Evolutionary conservation across 805 yeast species (phyloP).

Genomic region (Kluyveromyces dobzhanskii): DNA sequence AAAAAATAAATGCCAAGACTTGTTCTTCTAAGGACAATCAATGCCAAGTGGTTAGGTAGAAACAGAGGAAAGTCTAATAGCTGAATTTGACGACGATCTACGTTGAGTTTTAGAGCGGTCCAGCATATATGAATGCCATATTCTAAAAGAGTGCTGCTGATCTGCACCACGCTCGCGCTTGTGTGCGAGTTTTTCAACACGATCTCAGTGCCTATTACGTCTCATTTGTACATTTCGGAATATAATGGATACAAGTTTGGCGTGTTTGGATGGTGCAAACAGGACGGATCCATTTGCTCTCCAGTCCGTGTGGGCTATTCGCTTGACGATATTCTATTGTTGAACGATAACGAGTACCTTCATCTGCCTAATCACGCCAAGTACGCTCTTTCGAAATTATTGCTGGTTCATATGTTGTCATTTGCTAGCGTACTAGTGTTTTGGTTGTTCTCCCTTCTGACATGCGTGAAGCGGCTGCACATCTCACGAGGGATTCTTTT

Average conservation of each 20-base stretch:
- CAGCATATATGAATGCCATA: not conserved
- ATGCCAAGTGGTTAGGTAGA: no score
- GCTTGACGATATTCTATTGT: not conserved
- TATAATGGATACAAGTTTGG: conserved; percentile 50
- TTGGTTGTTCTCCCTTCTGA: conserved; percentile 32
- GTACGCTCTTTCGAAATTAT: conserved; percentile 46
- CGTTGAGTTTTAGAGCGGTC: no score
- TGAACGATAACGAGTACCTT: conserved; percentile 24
- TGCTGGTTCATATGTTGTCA: conserved; percentile 62
- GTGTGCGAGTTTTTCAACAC: conserved; percentile 53
- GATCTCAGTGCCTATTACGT: conserved; percentile 52
- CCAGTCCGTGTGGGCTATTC: conserved; percentile 16
- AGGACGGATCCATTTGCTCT: conserved; percentile 11
- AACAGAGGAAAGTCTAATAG: no score
- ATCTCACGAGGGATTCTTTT: conserved; percentile 38
- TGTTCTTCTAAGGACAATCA: no score
- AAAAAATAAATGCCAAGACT: no score
- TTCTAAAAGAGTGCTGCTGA: not conserved
- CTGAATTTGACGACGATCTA: no score
- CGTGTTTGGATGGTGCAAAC: conserved; percentile 58
- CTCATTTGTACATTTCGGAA: conserved; percentile 39
- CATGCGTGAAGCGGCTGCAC: conserved; percentile 32
- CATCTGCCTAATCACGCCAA: conserved; percentile 53
- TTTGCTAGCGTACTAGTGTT: conserved; percentile 45
- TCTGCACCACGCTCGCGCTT: conserved; percentile 35